Conservation (phyloP, 1,284 basidiomycete genomes). For the Ustilago bromivora region DNA sequence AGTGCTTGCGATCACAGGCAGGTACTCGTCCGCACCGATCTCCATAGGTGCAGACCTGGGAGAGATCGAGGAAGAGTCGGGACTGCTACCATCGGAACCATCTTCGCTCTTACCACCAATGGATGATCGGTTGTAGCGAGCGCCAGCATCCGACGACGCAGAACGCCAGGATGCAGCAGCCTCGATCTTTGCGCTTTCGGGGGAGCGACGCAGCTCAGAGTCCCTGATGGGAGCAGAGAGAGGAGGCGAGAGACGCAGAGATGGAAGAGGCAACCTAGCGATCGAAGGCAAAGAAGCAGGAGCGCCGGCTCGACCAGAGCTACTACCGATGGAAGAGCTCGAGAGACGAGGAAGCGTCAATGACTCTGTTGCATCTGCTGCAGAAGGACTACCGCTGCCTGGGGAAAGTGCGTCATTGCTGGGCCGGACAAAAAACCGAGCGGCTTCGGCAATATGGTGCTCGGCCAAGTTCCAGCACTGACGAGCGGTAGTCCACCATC, state of each 20-base stretch:
- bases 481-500: slow-evolving; percentile 50
- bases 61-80: slow-evolving; percentile 36
- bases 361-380: slow-evolving; percentile 11
- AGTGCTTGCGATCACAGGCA: slow-evolving; percentile 23
- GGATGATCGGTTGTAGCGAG: slow-evolving; percentile 31
- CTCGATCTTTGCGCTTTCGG: slow-evolving; percentile 12
- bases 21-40: slow-evolving; percentile 28
- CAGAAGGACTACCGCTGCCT: slow-evolving; percentile 1
- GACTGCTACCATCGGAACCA: slow-evolving; percentile 30
- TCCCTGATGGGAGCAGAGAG: slow-evolving; percentile 15
- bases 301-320: slow-evolving; percentile 14
- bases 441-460: slow-evolving; percentile 39
- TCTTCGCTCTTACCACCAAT: slow-evolving; percentile 39
- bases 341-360: slow-evolving; percentile 43
- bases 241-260: slow-evolving; percentile 45
- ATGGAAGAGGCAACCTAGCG: slow-evolving; percentile 34
- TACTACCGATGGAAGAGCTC: slow-evolving; percentile 23
- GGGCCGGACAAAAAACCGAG: slow-evolving; percentile 47
- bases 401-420: slow-evolving; percentile 46
- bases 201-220: slow-evolving; percentile 20
- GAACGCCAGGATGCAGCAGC: slow-evolving; percentile 22
- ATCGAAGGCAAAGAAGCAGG: slow-evolving; percentile 35
- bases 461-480: slow-evolving; percentile 53
- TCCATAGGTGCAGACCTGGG: slow-evolving; percentile 39
- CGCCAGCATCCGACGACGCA: slow-evolving; percentile 5